These are phyloP conservation scores for Cylindrodendrum hubeiense DNA, from an alignment of 2,329 filamentous ascomycete species.

Conservation along the genomic window DNA sequence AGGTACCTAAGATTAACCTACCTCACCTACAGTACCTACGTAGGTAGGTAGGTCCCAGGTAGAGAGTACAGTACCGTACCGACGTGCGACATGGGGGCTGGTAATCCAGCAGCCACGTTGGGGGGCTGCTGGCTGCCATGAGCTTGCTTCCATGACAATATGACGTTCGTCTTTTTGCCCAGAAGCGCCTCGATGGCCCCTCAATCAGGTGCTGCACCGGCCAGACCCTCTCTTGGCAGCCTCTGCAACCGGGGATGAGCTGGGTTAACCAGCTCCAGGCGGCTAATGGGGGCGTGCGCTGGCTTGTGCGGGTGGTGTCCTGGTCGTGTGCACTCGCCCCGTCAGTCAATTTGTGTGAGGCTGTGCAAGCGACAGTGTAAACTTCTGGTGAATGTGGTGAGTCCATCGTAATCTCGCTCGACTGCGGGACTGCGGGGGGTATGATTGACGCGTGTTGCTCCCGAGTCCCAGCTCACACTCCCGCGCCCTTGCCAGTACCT, in stretches of 20 bases:
- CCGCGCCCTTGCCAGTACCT: not conserved
- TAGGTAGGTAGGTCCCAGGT: too few species aligned
- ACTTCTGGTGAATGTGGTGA: slow-evolving; percentile 2
- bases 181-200: not conserved
- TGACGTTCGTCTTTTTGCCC: slow-evolving; percentile 1
- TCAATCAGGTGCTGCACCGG: slow-evolving; percentile 1
- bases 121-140: slow-evolving; percentile 1
- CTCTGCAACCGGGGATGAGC: not conserved
- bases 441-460: slow-evolving; percentile 11
- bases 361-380: not conserved
- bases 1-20: too few species aligned
- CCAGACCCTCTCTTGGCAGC: not conserved
- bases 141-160: slow-evolving; percentile 8
- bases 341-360: not conserved
- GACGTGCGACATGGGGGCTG: not conserved
- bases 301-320: not conserved
- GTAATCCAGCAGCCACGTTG: not conserved
- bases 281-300: not conserved
- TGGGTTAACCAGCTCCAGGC: not conserved
- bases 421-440: not conserved
- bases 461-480: not conserved
- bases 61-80: not conserved
- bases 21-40: too few species aligned
- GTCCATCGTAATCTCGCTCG: slow-evolving; percentile 24
- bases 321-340: not conserved